A percentile compares a stretch with the other conserved stretches of the same genome.
Conservation (phyloP, 208 protist genomes). For the Herpetomonas muscarum region DNA sequence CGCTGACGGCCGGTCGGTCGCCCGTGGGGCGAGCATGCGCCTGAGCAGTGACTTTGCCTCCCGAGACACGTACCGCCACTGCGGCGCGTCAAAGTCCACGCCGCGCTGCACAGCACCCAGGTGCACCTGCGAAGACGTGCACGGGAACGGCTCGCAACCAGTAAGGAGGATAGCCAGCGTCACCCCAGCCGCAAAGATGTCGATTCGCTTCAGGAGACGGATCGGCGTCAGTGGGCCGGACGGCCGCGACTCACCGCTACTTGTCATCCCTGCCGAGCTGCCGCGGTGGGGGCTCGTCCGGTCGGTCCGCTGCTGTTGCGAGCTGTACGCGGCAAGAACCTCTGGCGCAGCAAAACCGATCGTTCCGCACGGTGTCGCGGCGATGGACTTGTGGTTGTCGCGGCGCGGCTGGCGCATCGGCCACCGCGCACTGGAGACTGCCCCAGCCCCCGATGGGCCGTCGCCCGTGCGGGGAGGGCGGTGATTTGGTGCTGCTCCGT, state of each 20-base stretch:
- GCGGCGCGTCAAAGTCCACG: constrained; percentile 29
- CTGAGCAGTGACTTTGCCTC: constrained; percentile 34
- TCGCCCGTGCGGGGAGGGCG: too few relatives aligned
- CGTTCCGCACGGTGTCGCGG: constrained; percentile 45
- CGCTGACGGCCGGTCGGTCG: constrained; percentile 33
- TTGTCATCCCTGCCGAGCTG: not conserved
- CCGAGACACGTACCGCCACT: constrained; percentile 47
- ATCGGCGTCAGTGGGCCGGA: constrained; percentile 21
- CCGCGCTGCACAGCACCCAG: constrained; percentile 36
- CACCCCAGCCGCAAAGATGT: constrained; percentile 61
- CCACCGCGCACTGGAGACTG: not conserved
- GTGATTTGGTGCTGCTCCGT: too few relatives aligned
- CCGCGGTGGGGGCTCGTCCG: not conserved
- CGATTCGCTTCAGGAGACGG: constrained; percentile 47
- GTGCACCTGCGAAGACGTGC: constrained; percentile 32
- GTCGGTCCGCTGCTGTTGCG: constrained; percentile 20
- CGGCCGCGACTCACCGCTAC: not conserved
- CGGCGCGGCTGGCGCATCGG: not conserved
- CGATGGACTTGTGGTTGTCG: constrained; percentile 11
- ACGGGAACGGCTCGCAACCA: constrained; percentile 51
- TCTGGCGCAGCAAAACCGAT: constrained; percentile 54
- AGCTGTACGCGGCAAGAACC: constrained; percentile 42
- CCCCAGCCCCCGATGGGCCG: not conserved
- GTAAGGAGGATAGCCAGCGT: constrained; percentile 54
- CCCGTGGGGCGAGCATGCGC: constrained; percentile 32